These are phyloP conservation scores for Phaeoacremonium minimum DNA, from an alignment of 2,329 filamentous ascomycete species.

Conservation along the genomic window DNA sequence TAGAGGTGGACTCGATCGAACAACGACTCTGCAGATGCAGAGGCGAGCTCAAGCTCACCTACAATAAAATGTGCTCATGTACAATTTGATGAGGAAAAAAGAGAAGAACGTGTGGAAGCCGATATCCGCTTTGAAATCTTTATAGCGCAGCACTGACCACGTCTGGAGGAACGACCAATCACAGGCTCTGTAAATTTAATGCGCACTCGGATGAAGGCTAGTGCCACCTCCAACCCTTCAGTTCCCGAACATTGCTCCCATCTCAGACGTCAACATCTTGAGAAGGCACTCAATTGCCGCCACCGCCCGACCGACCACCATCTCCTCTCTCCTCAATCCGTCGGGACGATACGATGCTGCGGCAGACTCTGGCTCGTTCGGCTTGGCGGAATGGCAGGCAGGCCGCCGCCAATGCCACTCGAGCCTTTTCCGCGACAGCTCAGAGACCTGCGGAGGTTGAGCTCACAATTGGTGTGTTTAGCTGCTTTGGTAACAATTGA, in stretches of 20 bases:
- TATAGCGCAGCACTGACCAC: no score
- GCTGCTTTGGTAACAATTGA: conserved; percentile 1
- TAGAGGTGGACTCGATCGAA: conserved; percentile 66
- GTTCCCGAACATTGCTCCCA: conserved; percentile 12
- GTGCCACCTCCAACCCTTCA: conserved; percentile 22
- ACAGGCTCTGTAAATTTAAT: conserved; percentile 38
- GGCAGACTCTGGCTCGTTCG: conserved; percentile 64
- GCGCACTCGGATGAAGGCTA: conserved; percentile 19
- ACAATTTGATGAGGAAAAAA: conserved; percentile 53
- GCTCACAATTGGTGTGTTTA: conserved; percentile 79
- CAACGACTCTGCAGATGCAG: conserved; percentile 30
- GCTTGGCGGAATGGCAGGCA: conserved; percentile 61
- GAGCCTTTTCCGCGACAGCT: conserved; percentile 77
- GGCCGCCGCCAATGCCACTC: conserved; percentile 53
- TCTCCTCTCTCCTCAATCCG: conserved; percentile 37
- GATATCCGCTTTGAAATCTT: no score
- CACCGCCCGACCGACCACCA: conserved; percentile 21
- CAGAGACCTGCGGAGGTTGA: conserved; percentile 87
- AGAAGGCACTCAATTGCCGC: conserved; percentile 9
- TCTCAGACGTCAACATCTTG: conserved; percentile 29
- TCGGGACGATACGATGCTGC: conserved; percentile 64
- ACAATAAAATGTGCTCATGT: conserved; percentile 68
- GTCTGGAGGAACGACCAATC: conserved; percentile 29
- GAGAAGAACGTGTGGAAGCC: no score
- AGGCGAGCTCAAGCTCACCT: conserved; percentile 56